Conservation (phyloP, 148 eudicot genomes). For the Silene uniflora region DNA sequence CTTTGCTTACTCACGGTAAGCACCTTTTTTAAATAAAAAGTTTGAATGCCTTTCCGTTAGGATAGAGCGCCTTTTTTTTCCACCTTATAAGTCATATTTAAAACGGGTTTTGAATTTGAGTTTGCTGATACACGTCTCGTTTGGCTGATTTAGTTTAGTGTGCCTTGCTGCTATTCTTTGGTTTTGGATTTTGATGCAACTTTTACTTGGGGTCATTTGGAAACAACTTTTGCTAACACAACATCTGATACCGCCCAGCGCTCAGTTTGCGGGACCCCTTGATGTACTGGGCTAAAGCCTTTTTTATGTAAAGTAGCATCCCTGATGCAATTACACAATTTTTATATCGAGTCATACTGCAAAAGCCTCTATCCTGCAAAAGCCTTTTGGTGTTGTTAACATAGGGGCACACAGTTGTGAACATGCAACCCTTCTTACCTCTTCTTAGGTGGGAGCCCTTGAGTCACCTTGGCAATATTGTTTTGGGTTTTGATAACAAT, state of each 20-base stretch:
- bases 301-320: neutral
- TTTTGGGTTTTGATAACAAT: neutral
- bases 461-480: no score
- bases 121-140: neutral
- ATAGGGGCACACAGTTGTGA: no score
- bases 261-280: no score
- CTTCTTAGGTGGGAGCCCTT: neutral
- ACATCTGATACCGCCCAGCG: no score
- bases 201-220: no score
- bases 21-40: neutral
- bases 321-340: neutral
- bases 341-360: no score
- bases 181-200: neutral
- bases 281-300: neutral
- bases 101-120: neutral
- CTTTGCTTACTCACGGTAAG: slow-evolving; percentile 68
- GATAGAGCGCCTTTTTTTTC: neutral
- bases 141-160: neutral
- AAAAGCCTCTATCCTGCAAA: no score
- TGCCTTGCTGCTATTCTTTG: neutral
- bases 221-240: no score
- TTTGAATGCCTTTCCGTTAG: neutral
- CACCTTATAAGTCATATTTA: neutral
- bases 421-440: neutral
- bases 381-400: neutral